Evolutionary conservation across 192 early-diverging fungal genomes (phyloP).

Genomic region (Coemansia sp.): DNA sequence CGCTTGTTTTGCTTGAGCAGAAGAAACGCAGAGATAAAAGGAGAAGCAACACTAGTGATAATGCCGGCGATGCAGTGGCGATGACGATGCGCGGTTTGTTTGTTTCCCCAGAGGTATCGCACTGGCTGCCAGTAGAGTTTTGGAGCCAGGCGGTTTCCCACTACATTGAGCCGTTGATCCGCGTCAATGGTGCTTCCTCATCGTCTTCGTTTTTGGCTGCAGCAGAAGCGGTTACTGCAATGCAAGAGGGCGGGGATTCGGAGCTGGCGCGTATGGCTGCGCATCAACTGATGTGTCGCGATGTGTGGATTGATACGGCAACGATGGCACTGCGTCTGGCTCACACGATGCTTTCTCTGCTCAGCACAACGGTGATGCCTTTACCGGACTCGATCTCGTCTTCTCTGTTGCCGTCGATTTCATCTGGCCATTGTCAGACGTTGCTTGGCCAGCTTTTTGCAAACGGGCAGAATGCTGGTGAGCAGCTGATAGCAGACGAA

Average conservation of each 20-base stretch:
- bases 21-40: not conserved
- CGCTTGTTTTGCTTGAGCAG: not conserved
- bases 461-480: not conserved
- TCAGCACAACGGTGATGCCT: not conserved
- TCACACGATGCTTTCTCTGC: slow-evolving; percentile 1
- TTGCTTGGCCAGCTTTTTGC: not conserved
- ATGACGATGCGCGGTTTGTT: not conserved
- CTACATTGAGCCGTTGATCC: not conserved
- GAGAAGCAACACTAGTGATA: no score
- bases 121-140: slow-evolving; percentile 15
- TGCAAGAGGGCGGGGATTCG: not conserved
- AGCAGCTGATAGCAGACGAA: not conserved
- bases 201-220: not conserved
- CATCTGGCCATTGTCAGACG: no score
- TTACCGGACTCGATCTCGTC: no score
- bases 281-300: slow-evolving; percentile 8
- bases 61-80: not conserved
- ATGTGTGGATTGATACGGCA: not conserved
- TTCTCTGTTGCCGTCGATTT: no score
- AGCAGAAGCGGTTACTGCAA: not conserved
- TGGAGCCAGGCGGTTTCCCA: slow-evolving; percentile 19
- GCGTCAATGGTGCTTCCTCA: no score
- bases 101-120: not conserved
- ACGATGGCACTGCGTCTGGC: slow-evolving; percentile 13
- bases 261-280: not conserved